phyloP scores from a whole-genome alignment of 495 filamentous ascomycete genomes.

The Penicillium steckii region DNA sequence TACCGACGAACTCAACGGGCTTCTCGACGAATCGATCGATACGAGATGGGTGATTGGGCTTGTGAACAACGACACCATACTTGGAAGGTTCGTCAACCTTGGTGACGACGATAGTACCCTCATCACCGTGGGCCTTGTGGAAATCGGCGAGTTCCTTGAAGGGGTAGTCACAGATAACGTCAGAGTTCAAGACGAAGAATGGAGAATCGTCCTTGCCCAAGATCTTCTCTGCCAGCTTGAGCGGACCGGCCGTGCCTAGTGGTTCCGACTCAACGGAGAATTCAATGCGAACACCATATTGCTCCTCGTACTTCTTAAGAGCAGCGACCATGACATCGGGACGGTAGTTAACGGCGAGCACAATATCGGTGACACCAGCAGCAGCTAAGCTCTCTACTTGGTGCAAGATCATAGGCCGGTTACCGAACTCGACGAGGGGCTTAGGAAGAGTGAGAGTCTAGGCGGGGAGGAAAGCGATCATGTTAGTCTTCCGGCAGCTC shows the following conservation, averaged over 20 bases:
- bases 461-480: neutral
- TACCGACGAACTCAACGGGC: conserved; percentile 98
- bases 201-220: conserved; percentile 89
- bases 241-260: conserved; percentile 90
- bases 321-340: conserved; percentile 89
- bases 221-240: conserved; percentile 94
- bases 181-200: conserved; percentile 99
- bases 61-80: conserved; percentile 98
- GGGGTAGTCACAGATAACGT: conserved; percentile 97
- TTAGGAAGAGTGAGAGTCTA: conserved; percentile 97
- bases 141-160: conserved; percentile 84
- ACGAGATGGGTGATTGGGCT: conserved; percentile 83
- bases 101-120: conserved; percentile 98
- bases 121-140: conserved; percentile 88
- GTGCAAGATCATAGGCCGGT: conserved; percentile 98
- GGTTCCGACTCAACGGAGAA: conserved; percentile 97
- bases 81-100: conserved; percentile 99
- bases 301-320: conserved; percentile 82
- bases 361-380: conserved; percentile 96
- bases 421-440: conserved; percentile 95
- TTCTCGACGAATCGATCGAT: conserved; percentile 99
- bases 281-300: conserved; percentile 90
- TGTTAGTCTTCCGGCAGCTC: conserved; percentile 5
- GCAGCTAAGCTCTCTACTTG: conserved; percentile 94
- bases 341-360: conserved; percentile 97